These are phyloP conservation scores for Nicotiana attenuata DNA, from an alignment of 257 asterid genomes.

Conservation along the genomic window DNA sequence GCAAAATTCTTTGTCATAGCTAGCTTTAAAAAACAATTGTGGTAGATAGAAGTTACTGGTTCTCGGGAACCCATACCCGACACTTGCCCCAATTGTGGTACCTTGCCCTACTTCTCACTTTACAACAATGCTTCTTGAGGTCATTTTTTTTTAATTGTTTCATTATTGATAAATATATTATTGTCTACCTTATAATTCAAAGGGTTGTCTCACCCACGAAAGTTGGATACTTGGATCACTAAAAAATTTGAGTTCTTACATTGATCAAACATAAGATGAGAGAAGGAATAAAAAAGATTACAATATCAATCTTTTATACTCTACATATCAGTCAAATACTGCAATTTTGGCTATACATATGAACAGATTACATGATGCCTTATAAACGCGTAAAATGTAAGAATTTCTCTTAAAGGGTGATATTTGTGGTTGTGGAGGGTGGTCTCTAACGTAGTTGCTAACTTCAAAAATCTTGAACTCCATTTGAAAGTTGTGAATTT, in stretches of 20 bases:
- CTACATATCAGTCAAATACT: conserved; percentile 2
- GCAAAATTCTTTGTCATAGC: too few species aligned
- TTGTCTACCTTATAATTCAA: conserved; percentile 2
- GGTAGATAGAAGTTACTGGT: too few species aligned
- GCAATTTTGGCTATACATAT: conserved; percentile 1
- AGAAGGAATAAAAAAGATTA: not conserved
- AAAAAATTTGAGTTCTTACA: not conserved
- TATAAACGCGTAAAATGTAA: not conserved
- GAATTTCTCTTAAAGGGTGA: too few species aligned
- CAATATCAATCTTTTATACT: not conserved
- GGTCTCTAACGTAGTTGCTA: too few species aligned
- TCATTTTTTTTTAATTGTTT: not conserved
- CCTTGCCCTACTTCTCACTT: too few species aligned
- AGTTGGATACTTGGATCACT: not conserved
- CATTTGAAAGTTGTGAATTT: too few species aligned
- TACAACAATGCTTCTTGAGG: not conserved
- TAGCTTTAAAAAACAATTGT: too few species aligned
- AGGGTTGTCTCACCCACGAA: not conserved
- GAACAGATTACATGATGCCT: not conserved
- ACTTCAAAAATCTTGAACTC: too few species aligned
- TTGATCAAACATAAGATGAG: not conserved
- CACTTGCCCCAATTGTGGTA: too few species aligned
- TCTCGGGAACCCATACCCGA: too few species aligned
- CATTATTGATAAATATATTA: not conserved
- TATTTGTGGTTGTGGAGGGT: too few species aligned